Conservation (phyloP, 2,329 filamentous ascomycete species). For the Metarhizium rileyi region DNA sequence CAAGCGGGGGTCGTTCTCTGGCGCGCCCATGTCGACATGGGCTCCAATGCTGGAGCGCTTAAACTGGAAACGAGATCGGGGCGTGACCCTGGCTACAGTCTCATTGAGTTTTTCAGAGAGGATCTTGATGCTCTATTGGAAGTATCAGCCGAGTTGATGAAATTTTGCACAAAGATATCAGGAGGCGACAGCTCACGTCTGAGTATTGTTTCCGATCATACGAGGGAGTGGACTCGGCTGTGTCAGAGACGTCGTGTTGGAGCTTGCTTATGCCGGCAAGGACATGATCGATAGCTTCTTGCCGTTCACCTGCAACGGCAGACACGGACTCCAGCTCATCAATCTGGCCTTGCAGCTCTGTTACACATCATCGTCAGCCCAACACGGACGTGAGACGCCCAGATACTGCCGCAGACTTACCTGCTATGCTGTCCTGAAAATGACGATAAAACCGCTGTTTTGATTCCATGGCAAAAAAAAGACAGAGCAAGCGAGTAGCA, state of each 20-base stretch:
- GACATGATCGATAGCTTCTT: conserved; percentile 72
- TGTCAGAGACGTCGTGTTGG: conserved; percentile 77
- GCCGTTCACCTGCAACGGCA: conserved; percentile 59
- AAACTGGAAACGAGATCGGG: conserved; percentile 78
- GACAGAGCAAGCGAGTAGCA: not conserved
- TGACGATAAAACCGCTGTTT: conserved; percentile 80
- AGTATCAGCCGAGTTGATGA: not conserved
- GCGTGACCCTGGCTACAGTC: conserved; percentile 56
- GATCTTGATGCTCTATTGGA: conserved; percentile 60
- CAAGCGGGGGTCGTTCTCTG: conserved; percentile 34
- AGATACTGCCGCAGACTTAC: conserved; percentile 33
- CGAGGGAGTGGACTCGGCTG: conserved; percentile 69
- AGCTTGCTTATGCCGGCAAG: conserved; percentile 70
- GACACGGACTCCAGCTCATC: conserved; percentile 53
- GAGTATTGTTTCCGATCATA: conserved; percentile 85
- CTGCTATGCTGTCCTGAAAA: conserved; percentile 65
- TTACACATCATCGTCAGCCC: not conserved
- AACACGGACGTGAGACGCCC: not conserved
- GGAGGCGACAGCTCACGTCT: conserved; percentile 43
- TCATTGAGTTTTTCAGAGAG: conserved; percentile 70
- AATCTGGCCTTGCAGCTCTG: conserved; percentile 72
- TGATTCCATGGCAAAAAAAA: conserved; percentile 21
- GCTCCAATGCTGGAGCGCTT: conserved; percentile 29
- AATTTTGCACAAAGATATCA: not conserved
- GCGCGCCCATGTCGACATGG: conserved; percentile 33